Conservation (phyloP, 805 yeast species). For the Kodamaea leandrae region DNA sequence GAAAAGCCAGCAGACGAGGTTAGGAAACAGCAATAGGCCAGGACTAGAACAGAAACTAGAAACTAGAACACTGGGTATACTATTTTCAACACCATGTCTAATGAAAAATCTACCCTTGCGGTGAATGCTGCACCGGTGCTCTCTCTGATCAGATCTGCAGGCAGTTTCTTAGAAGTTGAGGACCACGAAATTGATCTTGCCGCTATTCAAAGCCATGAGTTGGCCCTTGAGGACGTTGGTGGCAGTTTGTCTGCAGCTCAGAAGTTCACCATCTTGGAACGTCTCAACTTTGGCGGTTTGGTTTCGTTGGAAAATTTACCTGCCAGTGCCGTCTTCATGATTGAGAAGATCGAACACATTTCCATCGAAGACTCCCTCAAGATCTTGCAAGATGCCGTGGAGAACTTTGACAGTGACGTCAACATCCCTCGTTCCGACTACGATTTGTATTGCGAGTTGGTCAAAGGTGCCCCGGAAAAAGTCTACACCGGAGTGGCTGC, state of each 20-base stretch:
- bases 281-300: constrained; percentile 25
- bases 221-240: constrained; percentile 15
- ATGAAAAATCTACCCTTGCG: too few species aligned
- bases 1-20: too few species aligned
- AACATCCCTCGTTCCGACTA: constrained; percentile 42
- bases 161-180: constrained; percentile 11
- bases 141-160: not conserved
- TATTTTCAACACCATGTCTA: too few species aligned
- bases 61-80: too few species aligned
- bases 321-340: constrained; percentile 34
- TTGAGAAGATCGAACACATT: constrained; percentile 36
- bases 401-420: constrained; percentile 45
- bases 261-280: constrained; percentile 24
- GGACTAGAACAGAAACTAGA: too few species aligned
- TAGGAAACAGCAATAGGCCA: too few species aligned
- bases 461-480: constrained; percentile 6
- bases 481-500: not conserved
- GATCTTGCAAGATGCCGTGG: constrained; percentile 38
- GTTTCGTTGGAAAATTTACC: constrained; percentile 30
- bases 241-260: constrained; percentile 22
- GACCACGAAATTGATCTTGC: constrained; percentile 16
- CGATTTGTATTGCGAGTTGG: constrained; percentile 25
- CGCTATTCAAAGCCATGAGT: constrained; percentile 14
- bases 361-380: constrained; percentile 37
- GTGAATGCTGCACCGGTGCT: too few species aligned